phyloP scores from a whole-genome alignment of 208 protist species.

The Trypanosoma melophagium region DNA sequence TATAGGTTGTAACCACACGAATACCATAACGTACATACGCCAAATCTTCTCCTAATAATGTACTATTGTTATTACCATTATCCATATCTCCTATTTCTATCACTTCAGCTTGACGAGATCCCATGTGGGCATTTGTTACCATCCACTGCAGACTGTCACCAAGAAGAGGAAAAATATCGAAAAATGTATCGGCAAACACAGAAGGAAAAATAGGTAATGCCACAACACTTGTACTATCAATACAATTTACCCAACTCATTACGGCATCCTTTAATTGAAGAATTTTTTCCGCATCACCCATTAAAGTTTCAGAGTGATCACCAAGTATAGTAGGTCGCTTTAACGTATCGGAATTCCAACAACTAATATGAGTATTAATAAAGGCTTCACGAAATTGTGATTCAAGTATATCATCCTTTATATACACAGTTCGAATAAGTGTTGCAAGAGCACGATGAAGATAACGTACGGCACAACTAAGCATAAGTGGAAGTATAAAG shows the following conservation, averaged over 20 bases:
- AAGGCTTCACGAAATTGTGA: conserved; percentile 30
- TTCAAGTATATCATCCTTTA: conserved; percentile 24
- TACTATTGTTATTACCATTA: conserved; percentile 8
- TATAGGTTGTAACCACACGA: conserved; percentile 79
- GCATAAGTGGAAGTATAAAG: conserved; percentile 69
- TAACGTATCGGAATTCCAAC: not conserved
- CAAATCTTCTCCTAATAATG: conserved; percentile 79
- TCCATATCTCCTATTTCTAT: not conserved
- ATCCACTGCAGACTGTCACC: conserved; percentile 69
- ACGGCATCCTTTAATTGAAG: conserved; percentile 39
- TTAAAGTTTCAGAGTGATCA: not conserved
- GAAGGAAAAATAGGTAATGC: conserved; percentile 68
- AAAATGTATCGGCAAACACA: conserved; percentile 72
- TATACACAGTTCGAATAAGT: conserved; percentile 49
- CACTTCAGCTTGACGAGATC: not conserved
- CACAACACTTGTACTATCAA: conserved; percentile 71
- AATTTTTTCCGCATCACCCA: not conserved
- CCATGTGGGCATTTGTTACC: conserved; percentile 46
- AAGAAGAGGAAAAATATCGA: conserved; percentile 70
- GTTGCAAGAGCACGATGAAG: conserved; percentile 80
- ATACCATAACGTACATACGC: conserved; percentile 83
- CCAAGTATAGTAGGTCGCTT: conserved; percentile 9
- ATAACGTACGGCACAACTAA: conserved; percentile 82
- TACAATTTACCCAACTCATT: conserved; percentile 70
- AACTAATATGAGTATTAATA: conserved; percentile 21